These are phyloP conservation scores for Saccharum hybrid DNA, from an alignment of 202 grass and related monocot genomes.

Conservation along the genomic window DNA sequence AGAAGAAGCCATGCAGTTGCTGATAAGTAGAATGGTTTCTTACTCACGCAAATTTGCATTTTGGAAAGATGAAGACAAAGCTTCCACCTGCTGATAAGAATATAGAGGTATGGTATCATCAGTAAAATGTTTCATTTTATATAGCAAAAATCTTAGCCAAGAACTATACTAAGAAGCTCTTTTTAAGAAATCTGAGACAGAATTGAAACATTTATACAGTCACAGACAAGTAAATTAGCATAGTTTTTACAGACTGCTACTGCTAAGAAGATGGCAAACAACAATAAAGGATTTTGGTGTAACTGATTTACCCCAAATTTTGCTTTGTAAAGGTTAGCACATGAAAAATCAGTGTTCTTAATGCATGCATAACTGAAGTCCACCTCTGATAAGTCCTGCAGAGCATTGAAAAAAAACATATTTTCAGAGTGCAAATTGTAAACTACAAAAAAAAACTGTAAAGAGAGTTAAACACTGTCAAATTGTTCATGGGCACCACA, in stretches of 20 bases:
- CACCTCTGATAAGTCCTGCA: constrained; percentile 78
- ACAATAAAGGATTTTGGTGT: background rate
- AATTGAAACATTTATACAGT: background rate
- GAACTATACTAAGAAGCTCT: background rate
- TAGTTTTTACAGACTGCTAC: constrained; percentile 6
- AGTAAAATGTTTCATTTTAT: constrained; percentile 32
- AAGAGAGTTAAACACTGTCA: background rate
- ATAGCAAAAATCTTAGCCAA: background rate
- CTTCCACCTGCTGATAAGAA: constrained; percentile 70
- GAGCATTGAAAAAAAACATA: constrained; percentile 16
- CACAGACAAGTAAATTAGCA: background rate
- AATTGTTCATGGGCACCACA: background rate
- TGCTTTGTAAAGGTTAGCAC: constrained; percentile 80
- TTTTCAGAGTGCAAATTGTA: background rate
- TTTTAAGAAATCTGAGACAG: background rate
- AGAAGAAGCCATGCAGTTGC: background rate
- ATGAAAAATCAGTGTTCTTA: constrained; percentile 71
- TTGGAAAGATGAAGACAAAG: constrained; percentile 65
- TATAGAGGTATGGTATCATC: constrained; percentile 6
- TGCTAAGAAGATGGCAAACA: constrained; percentile 12
- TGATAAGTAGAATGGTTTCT: constrained; percentile 46
- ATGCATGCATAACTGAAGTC: constrained; percentile 89
- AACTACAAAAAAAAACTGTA: constrained; percentile 13
- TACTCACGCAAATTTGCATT: constrained; percentile 90
- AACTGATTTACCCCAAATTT: constrained; percentile 72